Evolutionary conservation across 306 rosid genomes (phyloP).

Genomic region (Fragaria vesca): DNA sequence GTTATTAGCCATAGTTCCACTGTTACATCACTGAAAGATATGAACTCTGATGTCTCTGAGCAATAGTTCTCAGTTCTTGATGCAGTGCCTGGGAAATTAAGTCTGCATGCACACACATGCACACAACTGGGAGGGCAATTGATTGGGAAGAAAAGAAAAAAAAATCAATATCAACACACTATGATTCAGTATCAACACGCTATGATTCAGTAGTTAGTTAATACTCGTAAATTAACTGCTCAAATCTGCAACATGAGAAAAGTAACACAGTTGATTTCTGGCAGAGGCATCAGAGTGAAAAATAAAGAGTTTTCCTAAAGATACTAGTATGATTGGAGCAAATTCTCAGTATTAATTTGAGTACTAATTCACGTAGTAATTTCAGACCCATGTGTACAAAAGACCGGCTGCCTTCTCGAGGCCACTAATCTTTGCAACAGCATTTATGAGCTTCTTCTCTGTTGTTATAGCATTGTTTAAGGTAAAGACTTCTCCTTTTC

Average conservation of each 20-base stretch:
- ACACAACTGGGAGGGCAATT: not conserved
- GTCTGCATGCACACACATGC: not conserved
- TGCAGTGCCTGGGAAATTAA: not conserved
- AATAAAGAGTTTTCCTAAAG: not conserved
- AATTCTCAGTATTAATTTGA: not conserved
- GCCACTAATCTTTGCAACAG: conserved; percentile 81
- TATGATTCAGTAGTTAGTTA: not conserved
- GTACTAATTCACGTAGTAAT: conserved; percentile 31
- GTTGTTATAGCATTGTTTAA: conserved; percentile 93
- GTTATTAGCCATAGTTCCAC: not conserved
- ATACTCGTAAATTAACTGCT: not conserved
- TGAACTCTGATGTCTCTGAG: not conserved
- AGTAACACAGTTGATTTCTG: not conserved
- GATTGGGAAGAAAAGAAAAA: not conserved
- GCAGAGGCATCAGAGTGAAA: not conserved
- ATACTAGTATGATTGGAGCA: conserved; percentile 1
- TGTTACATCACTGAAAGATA: not conserved
- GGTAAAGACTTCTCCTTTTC: conserved; percentile 42
- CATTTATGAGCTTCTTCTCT: conserved; percentile 98
- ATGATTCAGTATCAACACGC: not conserved
- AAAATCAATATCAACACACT: not conserved
- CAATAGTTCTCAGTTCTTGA: not conserved
- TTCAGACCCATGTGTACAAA: conserved; percentile 82
- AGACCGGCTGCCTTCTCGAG: conserved; percentile 73
- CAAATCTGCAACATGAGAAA: not conserved